Evolutionary conservation across 768 basidiomycete genomes (phyloP), one percentile per base, ranked within the genome.

Genomic region (Pleurotus sapidus): DNA sequence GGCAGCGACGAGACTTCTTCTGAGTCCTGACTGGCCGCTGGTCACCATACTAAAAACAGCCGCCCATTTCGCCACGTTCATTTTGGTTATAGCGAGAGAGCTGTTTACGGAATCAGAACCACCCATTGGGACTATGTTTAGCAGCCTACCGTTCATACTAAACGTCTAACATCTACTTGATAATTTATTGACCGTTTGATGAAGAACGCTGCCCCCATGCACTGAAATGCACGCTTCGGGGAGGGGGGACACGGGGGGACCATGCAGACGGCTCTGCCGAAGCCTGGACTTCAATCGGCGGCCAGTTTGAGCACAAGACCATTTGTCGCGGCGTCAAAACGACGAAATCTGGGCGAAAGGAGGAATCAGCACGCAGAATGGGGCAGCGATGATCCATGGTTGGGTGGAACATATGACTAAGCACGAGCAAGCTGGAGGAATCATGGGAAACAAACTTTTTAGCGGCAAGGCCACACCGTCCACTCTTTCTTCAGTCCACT

Each of bases 371-470:
- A 3, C 11, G 30, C 9, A 34, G 30, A 34, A 34, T 11, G 30
- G 30, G 30, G 2, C 30, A 18, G n/a, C 20, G 34, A n/a, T 53
- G 51, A 53, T 53, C 39, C 11, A 34, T n/a, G 34, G n/a, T 25
- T 38, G 49, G n/a, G 30, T 34, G 30, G 34, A n/a, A 23, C 47
- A 15, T 15, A 24, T 51, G 49, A 51, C 49, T 51, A 51, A 51
- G 49, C 49, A 37, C 14, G 27, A n/a, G 37, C 23, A 20, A 27
- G 46, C 46, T 48, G 42, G 20, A n/a, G 15, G 42, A 51, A 30
- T 38, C 49, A 51, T 51, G 49, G 49, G 34, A 51, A 39, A 12
- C 17, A 40, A 54, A 54, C 37, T 25, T 54, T 54, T 30, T 54
- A 15, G 39, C 51, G 51, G 51, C 39, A 9, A 40, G 51, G 51